These are phyloP conservation scores for Tolypocladium paradoxum DNA, from an alignment of 2,329 filamentous ascomycete species.

Conservation along the genomic window DNA sequence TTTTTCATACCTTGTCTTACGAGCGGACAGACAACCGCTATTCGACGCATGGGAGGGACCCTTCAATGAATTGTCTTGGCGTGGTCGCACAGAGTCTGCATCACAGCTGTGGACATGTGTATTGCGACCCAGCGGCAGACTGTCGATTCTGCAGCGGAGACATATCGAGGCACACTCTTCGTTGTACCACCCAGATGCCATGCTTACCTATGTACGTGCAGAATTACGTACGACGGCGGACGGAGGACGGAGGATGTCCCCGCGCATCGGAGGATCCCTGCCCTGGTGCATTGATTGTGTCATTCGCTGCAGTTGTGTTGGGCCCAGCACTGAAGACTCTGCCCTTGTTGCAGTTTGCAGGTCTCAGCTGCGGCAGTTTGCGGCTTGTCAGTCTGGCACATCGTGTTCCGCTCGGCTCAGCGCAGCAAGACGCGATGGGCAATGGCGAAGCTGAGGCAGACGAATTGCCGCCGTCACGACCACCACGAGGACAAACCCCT, in stretches of 20 bases:
- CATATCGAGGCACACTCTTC: neutral
- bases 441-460: neutral
- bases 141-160: neutral
- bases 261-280: neutral
- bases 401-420: neutral
- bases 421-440: neutral
- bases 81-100: neutral
- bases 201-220: neutral
- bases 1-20: neutral
- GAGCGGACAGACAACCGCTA: neutral
- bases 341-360: too few species aligned
- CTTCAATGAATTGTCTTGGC: neutral
- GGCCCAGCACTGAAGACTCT: neutral
- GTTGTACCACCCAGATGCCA: neutral
- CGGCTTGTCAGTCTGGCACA: neutral
- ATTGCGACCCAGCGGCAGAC: neutral
- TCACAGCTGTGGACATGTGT: neutral
- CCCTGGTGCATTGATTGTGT: neutral
- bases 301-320: neutral
- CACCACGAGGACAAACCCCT: neutral
- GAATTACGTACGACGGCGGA: neutral
- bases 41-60: neutral
- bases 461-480: neutral
- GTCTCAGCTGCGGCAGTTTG: too few species aligned
- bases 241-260: neutral